Conservation (phyloP, 106 monocot species). For the Gastrodia elata region DNA sequence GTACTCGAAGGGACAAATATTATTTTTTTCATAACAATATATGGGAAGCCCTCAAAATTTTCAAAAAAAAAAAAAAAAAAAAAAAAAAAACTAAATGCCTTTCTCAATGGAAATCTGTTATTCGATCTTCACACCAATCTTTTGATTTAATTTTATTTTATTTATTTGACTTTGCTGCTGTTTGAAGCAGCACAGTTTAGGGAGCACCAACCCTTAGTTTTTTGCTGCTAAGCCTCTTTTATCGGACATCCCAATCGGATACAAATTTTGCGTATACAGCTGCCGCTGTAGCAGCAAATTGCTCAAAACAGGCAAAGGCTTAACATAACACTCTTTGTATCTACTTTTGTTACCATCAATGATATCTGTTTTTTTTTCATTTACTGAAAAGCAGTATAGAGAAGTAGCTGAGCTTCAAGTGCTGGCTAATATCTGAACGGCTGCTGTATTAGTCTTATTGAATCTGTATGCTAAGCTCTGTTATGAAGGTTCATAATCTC, state of each 20-base stretch:
- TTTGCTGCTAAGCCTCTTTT: neutral
- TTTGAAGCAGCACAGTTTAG: neutral
- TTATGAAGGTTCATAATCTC: neutral
- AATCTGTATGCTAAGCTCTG: neutral
- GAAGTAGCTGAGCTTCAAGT: neutral
- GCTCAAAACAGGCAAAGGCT: neutral
- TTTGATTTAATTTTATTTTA: no score
- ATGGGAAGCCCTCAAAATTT: no score
- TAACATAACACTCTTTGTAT: neutral
- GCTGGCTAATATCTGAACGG: neutral
- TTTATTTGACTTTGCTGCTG: neutral
- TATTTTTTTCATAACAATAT: no score
- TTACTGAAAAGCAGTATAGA: no score
- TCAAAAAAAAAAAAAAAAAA: no score
- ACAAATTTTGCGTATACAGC: neutral
- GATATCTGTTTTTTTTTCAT: neutral
- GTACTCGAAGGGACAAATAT: no score
- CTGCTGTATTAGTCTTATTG: neutral
- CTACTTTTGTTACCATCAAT: neutral
- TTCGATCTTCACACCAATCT: neutral
- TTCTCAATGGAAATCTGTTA: neutral
- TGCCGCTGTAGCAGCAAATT: neutral
- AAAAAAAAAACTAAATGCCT: neutral
- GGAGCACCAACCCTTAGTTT: no score
- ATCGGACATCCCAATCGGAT: neutral